A percentile compares a stretch with the other conserved stretches of the same genome.
Conservation (phyloP, 306 rosid species). For the Pachyrhizus erosus region DNA sequence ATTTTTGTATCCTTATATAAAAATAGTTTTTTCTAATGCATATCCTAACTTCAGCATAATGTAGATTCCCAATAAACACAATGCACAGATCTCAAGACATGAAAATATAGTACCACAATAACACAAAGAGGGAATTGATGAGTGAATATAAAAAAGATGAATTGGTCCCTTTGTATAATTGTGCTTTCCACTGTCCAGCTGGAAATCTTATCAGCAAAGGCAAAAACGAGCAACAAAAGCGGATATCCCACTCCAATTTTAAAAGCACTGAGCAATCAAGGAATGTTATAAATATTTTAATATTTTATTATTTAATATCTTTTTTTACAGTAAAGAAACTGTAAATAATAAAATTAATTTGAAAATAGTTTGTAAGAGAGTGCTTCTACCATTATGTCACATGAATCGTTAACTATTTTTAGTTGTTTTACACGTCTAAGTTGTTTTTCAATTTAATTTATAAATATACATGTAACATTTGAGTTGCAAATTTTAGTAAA, state of each 20-base stretch:
- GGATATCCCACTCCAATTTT: slow-evolving; percentile 24
- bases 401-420: not conserved
- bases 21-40: no score
- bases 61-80: slow-evolving; percentile 12
- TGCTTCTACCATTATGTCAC: not conserved
- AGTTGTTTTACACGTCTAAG: no score
- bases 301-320: no score
- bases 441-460: no score
- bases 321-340: no score
- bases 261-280: not conserved
- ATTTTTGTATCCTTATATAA: no score
- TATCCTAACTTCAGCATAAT: not conserved
- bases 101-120: not conserved
- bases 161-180: slow-evolving; percentile 8
- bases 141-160: slow-evolving; percentile 10
- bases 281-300: not conserved
- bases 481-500: not conserved
- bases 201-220: slow-evolving; percentile 53
- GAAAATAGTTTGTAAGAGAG: not conserved
- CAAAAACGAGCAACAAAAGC: slow-evolving; percentile 13
- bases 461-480: no score
- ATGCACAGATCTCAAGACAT: slow-evolving; percentile 27
- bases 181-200: slow-evolving; percentile 53
- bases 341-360: no score
- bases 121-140: not conserved